Percentiles rank a stretch among this genome's conserved stretches.
phyloP scores from a whole-genome alignment of 2,329 filamentous ascomycete genomes.

The Stachybotrys elegans region DNA sequence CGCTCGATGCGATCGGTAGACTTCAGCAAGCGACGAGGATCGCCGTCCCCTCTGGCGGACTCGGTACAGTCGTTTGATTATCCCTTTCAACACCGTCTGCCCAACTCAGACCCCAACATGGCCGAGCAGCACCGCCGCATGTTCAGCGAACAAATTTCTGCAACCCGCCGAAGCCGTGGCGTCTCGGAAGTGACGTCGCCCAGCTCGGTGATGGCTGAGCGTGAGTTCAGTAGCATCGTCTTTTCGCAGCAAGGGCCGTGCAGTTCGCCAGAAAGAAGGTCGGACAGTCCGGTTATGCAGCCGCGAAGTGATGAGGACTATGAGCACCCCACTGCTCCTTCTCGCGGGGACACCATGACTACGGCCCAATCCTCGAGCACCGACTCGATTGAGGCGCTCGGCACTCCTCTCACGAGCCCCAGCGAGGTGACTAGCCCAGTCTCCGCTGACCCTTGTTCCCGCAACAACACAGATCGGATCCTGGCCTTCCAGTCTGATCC shows the following conservation, averaged over 20 bases:
- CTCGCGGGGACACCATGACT: constrained; percentile 34
- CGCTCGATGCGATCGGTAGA: constrained; percentile 43
- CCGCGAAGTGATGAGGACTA: constrained; percentile 40
- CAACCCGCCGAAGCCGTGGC: too few relatives aligned
- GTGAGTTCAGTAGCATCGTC: not conserved
- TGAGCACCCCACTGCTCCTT: constrained; percentile 22
- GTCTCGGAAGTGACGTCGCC: not conserved
- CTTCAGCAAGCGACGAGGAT: constrained; percentile 22
- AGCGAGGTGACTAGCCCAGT: constrained; percentile 48
- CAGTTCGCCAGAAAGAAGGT: too few relatives aligned
- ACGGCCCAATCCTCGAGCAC: constrained; percentile 48
- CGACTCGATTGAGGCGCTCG: constrained; percentile 41
- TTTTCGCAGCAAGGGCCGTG: too few relatives aligned
- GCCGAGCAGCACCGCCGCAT: constrained; percentile 31
- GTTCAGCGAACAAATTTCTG: constrained; percentile 36
- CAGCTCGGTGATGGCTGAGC: not conserved
- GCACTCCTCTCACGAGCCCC: constrained; percentile 50
- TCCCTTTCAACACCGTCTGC: constrained; percentile 37
- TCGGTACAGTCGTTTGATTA: constrained; percentile 26
- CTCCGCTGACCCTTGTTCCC: constrained; percentile 32
- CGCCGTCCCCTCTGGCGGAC: constrained; percentile 31
- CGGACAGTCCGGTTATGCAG: constrained; percentile 34
- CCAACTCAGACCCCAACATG: constrained; percentile 40
- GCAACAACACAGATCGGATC: constrained; percentile 41
- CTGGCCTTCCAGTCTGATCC: constrained; percentile 57